These are phyloP conservation scores for Kwoniella shandongensis DNA, from an alignment of 768 basidiomycete genomes.

Conservation along the genomic window DNA sequence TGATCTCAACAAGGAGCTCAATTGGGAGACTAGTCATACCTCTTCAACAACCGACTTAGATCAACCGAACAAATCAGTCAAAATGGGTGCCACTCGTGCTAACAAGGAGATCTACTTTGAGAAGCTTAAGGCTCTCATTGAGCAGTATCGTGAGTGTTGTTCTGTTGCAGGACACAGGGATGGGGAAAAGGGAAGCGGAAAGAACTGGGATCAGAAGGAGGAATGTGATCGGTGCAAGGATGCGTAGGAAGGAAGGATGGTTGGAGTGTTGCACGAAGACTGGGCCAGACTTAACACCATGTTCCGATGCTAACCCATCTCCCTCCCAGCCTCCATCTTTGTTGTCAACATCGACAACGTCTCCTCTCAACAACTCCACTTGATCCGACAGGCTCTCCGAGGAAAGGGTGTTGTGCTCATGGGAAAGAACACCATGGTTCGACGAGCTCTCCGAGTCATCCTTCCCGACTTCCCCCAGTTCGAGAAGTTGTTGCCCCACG, in stretches of 20 bases:
- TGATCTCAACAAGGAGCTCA: conserved; percentile 41
- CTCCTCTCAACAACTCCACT: conserved; percentile 99
- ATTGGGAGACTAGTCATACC: conserved; percentile 48
- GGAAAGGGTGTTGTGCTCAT: conserved; percentile 95
- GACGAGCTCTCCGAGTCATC: conserved; percentile 91
- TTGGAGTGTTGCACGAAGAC: too few relatives aligned
- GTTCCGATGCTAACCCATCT: conserved; percentile 1
- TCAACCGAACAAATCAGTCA: conserved; percentile 48
- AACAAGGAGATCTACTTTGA: conserved; percentile 88
- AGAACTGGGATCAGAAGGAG: too few relatives aligned
- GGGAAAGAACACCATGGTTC: conserved; percentile 99
- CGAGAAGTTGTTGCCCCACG: conserved; percentile 92
- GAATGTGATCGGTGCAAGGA: not conserved
- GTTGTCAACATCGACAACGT: conserved; percentile 99
- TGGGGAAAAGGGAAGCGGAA: not conserved
- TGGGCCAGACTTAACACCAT: too few relatives aligned
- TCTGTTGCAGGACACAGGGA: not conserved
- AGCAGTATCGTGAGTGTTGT: conserved; percentile 72
- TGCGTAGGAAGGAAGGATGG: not conserved
- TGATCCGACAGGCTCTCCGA: conserved; percentile 72
- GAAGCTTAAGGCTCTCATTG: conserved; percentile 89
- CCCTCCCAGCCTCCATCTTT: conserved; percentile 85
- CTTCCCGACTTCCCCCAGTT: conserved; percentile 86
- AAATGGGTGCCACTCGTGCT: conserved; percentile 88
- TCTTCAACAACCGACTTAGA: conserved; percentile 13